Evolutionary conservation across 176 grass and related monocot genomes (phyloP).

Genomic region (Avena eriantha): DNA sequence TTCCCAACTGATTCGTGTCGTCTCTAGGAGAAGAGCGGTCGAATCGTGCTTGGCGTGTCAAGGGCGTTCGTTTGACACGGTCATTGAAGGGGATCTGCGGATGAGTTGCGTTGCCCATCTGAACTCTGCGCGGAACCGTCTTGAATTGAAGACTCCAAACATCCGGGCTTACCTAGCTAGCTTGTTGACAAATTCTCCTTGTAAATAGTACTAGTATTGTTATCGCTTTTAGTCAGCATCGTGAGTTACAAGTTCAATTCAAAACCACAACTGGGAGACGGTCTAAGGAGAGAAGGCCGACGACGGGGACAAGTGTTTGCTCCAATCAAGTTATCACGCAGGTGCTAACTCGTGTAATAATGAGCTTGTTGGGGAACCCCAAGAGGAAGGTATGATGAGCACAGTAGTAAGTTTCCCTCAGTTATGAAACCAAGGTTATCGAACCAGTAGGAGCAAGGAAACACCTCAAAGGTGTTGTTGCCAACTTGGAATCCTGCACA

Average conservation of each 20-base stretch:
- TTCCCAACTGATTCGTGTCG: neutral
- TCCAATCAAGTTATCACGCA: neutral
- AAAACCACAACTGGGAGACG: too few relatives aligned
- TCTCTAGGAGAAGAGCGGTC: neutral
- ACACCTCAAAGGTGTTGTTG: too few relatives aligned
- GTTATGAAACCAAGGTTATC: too few relatives aligned
- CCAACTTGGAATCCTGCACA: too few relatives aligned
- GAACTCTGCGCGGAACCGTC: neutral
- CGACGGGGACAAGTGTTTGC: neutral
- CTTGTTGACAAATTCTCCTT: neutral
- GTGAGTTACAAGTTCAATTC: neutral
- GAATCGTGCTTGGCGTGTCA: neutral
- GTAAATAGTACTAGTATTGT: neutral
- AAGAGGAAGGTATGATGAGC: too few relatives aligned
- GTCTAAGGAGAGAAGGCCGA: neutral
- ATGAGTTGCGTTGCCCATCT: neutral
- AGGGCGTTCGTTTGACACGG: conserved; percentile 7
- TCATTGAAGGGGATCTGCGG: neutral
- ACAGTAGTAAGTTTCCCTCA: too few relatives aligned
- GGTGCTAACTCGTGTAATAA: too few relatives aligned
- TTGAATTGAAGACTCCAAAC: conserved; percentile 35
- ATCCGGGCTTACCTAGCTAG: neutral
- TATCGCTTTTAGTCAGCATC: conserved; percentile 5
- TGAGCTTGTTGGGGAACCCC: too few relatives aligned
- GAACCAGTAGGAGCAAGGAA: too few relatives aligned